A percentile compares a stretch with the other conserved stretches of the same genome.
Conservation (phyloP, 164 flowering plant species). For the Buxus sempervirens region DNA sequence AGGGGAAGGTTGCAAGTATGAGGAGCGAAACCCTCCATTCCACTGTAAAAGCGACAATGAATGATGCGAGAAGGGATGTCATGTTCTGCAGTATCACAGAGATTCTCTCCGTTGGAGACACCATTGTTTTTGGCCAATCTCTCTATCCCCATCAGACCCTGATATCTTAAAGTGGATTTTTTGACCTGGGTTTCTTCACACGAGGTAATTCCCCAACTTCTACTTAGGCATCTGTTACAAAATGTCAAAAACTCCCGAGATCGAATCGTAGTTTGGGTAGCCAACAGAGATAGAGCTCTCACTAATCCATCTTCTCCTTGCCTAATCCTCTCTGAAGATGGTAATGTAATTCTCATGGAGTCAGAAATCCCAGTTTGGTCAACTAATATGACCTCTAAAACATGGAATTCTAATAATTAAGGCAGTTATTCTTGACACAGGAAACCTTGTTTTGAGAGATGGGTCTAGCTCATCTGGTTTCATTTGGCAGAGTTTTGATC, state of each 20-base stretch:
- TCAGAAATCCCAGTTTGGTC: too few species aligned
- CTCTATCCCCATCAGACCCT: slow-evolving; percentile 23
- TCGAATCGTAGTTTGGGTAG: too few species aligned
- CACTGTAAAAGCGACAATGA: slow-evolving; percentile 89
- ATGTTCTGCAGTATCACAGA: slow-evolving; percentile 96
- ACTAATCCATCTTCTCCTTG: too few species aligned
- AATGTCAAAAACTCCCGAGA: too few species aligned
- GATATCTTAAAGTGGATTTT: too few species aligned
- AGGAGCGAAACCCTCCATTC: slow-evolving; percentile 99
- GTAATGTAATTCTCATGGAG: too few species aligned
- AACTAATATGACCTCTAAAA: background rate
- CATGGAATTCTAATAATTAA: background rate
- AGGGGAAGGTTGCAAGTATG: slow-evolving; percentile 90
- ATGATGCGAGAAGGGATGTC: slow-evolving; percentile 94
- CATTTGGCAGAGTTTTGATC: slow-evolving; percentile 11
- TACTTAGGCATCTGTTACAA: too few species aligned
- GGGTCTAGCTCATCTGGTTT: background rate
- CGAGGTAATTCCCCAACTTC: background rate
- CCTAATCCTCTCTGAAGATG: too few species aligned
- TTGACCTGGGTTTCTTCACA: too few species aligned
- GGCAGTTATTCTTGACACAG: background rate
- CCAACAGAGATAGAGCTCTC: too few species aligned
- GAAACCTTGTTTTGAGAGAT: slow-evolving; percentile 10
- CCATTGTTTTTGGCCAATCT: too few species aligned
- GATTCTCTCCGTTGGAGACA: too few species aligned